These are phyloP conservation scores for Amanita jacksonii DNA, from an alignment of 768 basidiomycete genomes.

Conservation along the genomic window DNA sequence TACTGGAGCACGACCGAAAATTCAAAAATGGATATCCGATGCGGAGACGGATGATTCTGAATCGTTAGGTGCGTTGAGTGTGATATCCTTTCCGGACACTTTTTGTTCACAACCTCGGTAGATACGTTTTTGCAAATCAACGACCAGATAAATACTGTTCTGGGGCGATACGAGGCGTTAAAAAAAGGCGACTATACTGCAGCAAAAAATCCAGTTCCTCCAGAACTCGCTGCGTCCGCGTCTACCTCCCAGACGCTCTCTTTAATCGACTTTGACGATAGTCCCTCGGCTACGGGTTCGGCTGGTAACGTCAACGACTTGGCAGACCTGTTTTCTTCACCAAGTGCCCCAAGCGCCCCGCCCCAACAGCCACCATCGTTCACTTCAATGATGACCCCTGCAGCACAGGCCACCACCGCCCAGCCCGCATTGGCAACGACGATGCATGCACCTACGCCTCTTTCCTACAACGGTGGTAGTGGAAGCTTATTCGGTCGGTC, in stretches of 20 bases:
- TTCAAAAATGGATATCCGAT: conserved; percentile 97
- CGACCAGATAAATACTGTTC: conserved; percentile 92
- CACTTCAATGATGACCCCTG: not conserved
- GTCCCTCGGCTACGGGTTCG: conserved; percentile 12
- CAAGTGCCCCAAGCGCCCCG: conserved; percentile 16
- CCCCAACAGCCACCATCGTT: not conserved
- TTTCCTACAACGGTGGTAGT: conserved; percentile 16
- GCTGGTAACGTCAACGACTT: conserved; percentile 40
- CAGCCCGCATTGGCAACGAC: conserved; percentile 9
- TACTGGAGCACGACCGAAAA: conserved; percentile 75
- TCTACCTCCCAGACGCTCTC: conserved; percentile 31
- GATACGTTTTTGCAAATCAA: conserved; percentile 94
- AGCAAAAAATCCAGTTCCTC: conserved; percentile 60
- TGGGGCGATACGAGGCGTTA: conserved; percentile 87
- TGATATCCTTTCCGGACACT: too few species aligned
- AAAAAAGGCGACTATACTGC: conserved; percentile 80
- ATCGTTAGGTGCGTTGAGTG: conserved; percentile 55
- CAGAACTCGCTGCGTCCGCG: conserved; percentile 35
- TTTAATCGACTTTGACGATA: conserved; percentile 75
- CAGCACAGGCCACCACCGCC: conserved; percentile 13
- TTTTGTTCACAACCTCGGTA: conserved; percentile 20
- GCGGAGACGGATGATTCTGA: conserved; percentile 85
- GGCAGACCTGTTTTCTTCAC: conserved; percentile 45
- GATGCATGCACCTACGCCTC: conserved; percentile 19
- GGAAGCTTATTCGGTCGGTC: conserved; percentile 12